A percentile compares a stretch with the other conserved stretches of the same genome.
These are phyloP conservation scores for Trichoderma sp. DNA, from an alignment of 2,329 filamentous ascomycete species.

Conservation along the genomic window DNA sequence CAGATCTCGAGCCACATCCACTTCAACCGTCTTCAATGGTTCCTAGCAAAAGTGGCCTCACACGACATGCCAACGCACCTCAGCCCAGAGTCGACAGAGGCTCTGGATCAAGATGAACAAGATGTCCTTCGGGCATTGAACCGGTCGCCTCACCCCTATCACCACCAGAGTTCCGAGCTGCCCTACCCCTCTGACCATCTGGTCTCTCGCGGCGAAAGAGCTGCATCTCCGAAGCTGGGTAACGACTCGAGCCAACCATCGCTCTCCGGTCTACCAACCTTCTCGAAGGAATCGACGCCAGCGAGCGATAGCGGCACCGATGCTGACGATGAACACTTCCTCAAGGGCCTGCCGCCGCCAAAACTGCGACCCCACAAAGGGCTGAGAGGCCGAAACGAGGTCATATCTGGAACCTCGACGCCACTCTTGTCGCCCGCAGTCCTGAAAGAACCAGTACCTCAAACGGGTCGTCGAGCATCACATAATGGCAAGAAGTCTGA, in stretches of 20 bases:
- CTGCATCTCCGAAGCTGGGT: conserved; percentile 20
- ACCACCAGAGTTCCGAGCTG: conserved; percentile 53
- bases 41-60: conserved; percentile 22
- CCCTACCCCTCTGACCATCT: conserved; percentile 49
- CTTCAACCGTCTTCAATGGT: conserved; percentile 30
- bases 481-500: conserved; percentile 18
- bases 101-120: conserved; percentile 36
- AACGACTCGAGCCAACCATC: conserved; percentile 27
- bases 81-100: conserved; percentile 35
- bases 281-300: conserved; percentile 54
- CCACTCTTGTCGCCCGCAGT: conserved; percentile 51
- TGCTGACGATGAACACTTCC: conserved; percentile 87
- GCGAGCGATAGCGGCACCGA: conserved; percentile 91
- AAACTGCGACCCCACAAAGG: conserved; percentile 74
- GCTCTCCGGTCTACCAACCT: conserved; percentile 27
- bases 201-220: conserved; percentile 26
- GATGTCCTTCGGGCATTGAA: conserved; percentile 49
- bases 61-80: conserved; percentile 49
- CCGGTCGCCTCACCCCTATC: conserved; percentile 68
- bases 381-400: conserved; percentile 60
- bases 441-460: conserved; percentile 41
- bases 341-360: conserved; percentile 82
- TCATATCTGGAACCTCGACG: conserved; percentile 54
- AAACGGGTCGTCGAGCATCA: conserved; percentile 24
- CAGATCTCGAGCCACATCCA: conserved; percentile 2